Evolutionary conservation across 306 rosid genomes (phyloP).

Genomic region (Styphnolobium japonicum): DNA sequence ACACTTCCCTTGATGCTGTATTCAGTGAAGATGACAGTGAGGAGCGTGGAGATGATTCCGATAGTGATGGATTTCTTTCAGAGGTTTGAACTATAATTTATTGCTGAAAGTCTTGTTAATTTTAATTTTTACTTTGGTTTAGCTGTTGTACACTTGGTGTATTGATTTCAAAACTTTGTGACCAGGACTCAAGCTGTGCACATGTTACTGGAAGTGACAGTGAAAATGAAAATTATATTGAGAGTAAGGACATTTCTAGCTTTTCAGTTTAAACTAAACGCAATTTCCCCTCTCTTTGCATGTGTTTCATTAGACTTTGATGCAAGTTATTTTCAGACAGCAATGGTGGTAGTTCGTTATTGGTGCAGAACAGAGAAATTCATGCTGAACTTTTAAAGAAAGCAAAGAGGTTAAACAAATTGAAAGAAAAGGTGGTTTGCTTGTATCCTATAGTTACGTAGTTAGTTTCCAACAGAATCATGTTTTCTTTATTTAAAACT

Average conservation of each 20-base stretch:
- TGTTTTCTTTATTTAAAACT: background rate
- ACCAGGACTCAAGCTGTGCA: constrained; percentile 53
- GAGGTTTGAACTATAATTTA: constrained; percentile 57
- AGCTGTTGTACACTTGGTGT: constrained; percentile 2
- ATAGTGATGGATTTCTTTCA: constrained; percentile 83
- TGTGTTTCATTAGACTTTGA: constrained; percentile 4
- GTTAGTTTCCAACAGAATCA: background rate
- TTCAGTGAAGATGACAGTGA: constrained; percentile 65
- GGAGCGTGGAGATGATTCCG: constrained; percentile 57
- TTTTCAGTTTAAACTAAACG: constrained; percentile 1
- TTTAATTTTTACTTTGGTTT: constrained; percentile 1
- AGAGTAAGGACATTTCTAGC: constrained; percentile 41
- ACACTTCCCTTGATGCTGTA: constrained; percentile 50
- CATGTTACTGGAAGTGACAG: constrained; percentile 31
- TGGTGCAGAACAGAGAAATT: constrained; percentile 51
- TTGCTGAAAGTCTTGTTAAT: background rate
- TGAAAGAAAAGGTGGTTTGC: constrained; percentile 71
- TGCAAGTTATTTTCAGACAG: constrained; percentile 44
- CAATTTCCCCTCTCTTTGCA: background rate
- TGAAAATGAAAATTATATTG: constrained; percentile 43
- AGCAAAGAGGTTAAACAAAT: constrained; percentile 51
- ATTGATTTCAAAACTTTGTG: constrained; percentile 22
- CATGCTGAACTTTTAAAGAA: constrained; percentile 53
- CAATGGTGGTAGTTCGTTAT: constrained; percentile 43
- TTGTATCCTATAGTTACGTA: background rate